These are phyloP conservation scores for Ceratocystis ficicola DNA, from an alignment of 2,329 filamentous ascomycete species.

Conservation along the genomic window DNA sequence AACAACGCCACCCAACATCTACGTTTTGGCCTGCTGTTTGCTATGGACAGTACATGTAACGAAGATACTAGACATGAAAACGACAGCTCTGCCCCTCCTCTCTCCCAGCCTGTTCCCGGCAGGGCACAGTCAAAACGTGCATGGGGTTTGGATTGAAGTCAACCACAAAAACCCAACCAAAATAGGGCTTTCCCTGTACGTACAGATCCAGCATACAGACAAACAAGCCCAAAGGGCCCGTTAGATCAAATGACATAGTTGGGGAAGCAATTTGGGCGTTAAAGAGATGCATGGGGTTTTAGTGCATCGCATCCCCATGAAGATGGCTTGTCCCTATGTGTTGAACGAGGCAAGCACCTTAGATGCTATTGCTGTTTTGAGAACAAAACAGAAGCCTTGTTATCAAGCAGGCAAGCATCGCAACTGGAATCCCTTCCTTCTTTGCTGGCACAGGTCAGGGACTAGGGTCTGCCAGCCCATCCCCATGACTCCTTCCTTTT, in stretches of 20 bases:
- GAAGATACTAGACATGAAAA: not conserved
- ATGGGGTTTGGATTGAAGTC: not conserved
- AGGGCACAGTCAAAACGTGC: constrained; percentile 7
- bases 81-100: not conserved
- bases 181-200: not conserved
- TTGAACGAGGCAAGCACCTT: not conserved
- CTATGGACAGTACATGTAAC: not conserved
- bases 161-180: not conserved
- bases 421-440: not conserved
- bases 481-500: not conserved
- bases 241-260: not conserved
- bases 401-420: not conserved
- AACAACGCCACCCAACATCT: not conserved
- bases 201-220: not conserved
- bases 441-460: constrained; percentile 5
- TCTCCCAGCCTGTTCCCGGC: not conserved
- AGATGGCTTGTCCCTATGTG: no score
- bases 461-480: not conserved
- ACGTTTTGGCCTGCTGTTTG: not conserved
- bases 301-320: no score
- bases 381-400: not conserved
- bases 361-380: not conserved
- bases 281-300: not conserved
- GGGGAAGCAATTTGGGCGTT: not conserved
- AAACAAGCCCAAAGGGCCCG: not conserved